phyloP scores from a whole-genome alignment of 768 basidiomycete genomes.

The Rhodosporidiobolus sp. region DNA sequence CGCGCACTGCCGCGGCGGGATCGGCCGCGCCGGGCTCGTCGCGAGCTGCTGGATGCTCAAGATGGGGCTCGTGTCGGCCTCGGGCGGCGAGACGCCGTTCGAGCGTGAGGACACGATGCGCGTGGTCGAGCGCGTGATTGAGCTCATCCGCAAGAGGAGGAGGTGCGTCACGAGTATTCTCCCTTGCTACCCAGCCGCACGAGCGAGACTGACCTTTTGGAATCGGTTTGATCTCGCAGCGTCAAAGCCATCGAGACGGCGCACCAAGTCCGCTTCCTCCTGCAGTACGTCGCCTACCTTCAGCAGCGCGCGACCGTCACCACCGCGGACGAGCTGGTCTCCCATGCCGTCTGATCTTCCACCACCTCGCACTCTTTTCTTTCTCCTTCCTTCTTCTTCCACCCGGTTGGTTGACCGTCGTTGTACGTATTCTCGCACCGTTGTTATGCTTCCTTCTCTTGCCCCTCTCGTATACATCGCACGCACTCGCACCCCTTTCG shows the following conservation, averaged over 20 bases:
- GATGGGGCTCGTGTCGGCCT: slow-evolving; percentile 68
- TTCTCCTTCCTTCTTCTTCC: background rate
- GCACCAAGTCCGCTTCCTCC: slow-evolving; percentile 82
- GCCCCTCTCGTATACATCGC: background rate
- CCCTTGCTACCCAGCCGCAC: background rate
- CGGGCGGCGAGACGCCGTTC: slow-evolving; percentile 36
- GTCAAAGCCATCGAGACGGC: slow-evolving; percentile 86
- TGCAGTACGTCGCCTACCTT: slow-evolving; percentile 69
- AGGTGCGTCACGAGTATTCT: slow-evolving; percentile 23
- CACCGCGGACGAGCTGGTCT: background rate
- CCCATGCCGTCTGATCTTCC: background rate
- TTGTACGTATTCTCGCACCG: background rate
- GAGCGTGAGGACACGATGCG: slow-evolving; percentile 57
- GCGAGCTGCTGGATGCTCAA: slow-evolving; percentile 91
- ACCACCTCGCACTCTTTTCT: background rate
- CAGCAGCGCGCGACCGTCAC: slow-evolving; percentile 9
- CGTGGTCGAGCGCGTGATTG: slow-evolving; percentile 70
- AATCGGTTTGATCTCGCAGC: slow-evolving; percentile 4
- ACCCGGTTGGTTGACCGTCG: too few relatives aligned
- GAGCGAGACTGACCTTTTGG: background rate
- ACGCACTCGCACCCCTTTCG: background rate
- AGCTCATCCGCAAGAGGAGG: slow-evolving; percentile 67
- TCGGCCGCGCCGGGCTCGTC: slow-evolving; percentile 86
- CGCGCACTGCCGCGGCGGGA: slow-evolving; percentile 89
- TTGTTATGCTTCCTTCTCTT: background rate